Evolutionary conservation across 2,329 filamentous ascomycete species (phyloP).

Genomic region (Hypoxylon sp.): DNA sequence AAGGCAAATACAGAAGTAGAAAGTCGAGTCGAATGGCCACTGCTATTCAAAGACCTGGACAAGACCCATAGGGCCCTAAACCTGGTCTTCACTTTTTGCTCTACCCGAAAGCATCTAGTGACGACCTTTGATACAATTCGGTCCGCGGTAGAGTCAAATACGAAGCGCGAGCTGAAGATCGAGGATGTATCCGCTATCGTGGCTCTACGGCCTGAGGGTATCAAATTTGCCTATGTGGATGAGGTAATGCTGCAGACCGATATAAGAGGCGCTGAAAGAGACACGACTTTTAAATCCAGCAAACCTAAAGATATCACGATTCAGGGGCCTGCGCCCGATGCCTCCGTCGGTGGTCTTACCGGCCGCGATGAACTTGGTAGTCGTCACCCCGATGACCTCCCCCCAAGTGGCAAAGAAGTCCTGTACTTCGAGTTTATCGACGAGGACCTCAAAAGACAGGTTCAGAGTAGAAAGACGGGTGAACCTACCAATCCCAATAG

Average conservation of each 20-base stretch:
- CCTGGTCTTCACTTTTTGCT: slow-evolving; percentile 94
- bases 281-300: slow-evolving; percentile 72
- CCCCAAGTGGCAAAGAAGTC: slow-evolving; percentile 69
- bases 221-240: slow-evolving; percentile 89
- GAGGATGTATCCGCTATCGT: slow-evolving; percentile 87
- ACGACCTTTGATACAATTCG: slow-evolving; percentile 93
- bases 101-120: slow-evolving; percentile 88
- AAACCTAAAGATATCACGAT: slow-evolving; percentile 63
- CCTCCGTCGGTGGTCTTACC: slow-evolving; percentile 67
- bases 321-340: slow-evolving; percentile 64
- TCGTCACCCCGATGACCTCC: slow-evolving; percentile 48
- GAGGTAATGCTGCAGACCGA: slow-evolving; percentile 86
- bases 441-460: slow-evolving; percentile 86
- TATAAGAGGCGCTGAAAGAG: slow-evolving; percentile 73
- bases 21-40: slow-evolving; percentile 73
- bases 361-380: slow-evolving; percentile 59
- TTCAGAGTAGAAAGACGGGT: slow-evolving; percentile 77
- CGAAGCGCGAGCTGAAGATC: slow-evolving; percentile 74
- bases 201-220: slow-evolving; percentile 78
- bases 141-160: slow-evolving; percentile 85
- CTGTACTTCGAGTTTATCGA: slow-evolving; percentile 94
- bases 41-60: slow-evolving; percentile 76
- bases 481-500: slow-evolving; percentile 75
- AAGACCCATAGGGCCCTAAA: slow-evolving; percentile 88
- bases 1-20: slow-evolving; percentile 44